A percentile compares a stretch with the other conserved stretches of the same genome.
Evolutionary conservation across 2,329 filamentous ascomycete genomes (phyloP).

Genomic region (Fusarium anthophilum): DNA sequence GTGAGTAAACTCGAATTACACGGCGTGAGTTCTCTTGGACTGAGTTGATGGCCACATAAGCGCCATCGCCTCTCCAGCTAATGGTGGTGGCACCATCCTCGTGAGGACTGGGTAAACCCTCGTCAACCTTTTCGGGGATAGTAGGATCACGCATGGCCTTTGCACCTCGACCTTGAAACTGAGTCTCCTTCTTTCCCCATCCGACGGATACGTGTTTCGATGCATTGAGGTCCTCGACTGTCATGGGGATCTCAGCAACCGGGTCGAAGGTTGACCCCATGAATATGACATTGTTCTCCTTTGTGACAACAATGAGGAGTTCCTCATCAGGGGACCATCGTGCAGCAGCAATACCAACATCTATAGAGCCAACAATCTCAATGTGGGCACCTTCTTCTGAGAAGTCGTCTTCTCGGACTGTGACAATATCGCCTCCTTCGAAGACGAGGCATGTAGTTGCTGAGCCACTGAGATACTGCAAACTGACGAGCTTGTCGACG

Average conservation of each 20-base stretch:
- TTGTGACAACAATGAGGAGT: conserved; percentile 83
- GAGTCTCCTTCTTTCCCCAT: conserved; percentile 98
- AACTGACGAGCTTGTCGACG: conserved; percentile 77
- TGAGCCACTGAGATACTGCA: conserved; percentile 88
- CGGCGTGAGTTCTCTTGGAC: conserved; percentile 75
- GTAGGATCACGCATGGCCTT: conserved; percentile 90
- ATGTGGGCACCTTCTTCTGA: conserved; percentile 75
- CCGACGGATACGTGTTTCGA: conserved; percentile 96
- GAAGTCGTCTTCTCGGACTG: conserved; percentile 73
- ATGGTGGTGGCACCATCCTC: conserved; percentile 79
- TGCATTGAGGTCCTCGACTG: conserved; percentile 79
- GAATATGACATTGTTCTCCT: conserved; percentile 80
- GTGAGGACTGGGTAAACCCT: conserved; percentile 77
- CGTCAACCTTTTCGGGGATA: conserved; percentile 90
- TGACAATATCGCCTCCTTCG: conserved; percentile 88
- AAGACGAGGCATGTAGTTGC: conserved; percentile 83
- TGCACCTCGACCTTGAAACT: conserved; percentile 93
- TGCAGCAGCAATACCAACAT: conserved; percentile 88
- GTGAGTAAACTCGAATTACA: conserved; percentile 87
- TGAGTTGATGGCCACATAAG: conserved; percentile 87
- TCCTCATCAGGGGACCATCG: conserved; percentile 97
- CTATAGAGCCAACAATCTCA: conserved; percentile 94
- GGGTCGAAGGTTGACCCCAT: conserved; percentile 94
- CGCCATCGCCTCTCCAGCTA: conserved; percentile 94
- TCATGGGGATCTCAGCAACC: conserved; percentile 78